These are phyloP conservation scores for Fusarium penzigii DNA, from an alignment of 2,329 filamentous ascomycete species.

Conservation along the genomic window DNA sequence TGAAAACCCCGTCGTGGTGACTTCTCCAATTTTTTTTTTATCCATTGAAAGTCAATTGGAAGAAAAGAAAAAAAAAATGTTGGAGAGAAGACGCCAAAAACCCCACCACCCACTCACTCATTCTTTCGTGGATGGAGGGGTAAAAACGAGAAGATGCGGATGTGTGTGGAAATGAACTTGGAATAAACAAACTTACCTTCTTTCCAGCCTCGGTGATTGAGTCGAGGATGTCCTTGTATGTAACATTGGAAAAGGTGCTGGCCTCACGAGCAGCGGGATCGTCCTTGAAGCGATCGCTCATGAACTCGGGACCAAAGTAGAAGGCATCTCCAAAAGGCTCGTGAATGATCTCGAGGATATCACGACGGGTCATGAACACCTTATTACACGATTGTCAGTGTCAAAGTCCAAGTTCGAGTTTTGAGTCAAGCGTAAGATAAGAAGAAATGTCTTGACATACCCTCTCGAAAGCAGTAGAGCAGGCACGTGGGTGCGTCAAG, in stretches of 20 bases:
- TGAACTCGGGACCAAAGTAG: slow-evolving; percentile 90
- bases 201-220: slow-evolving; percentile 69
- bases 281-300: slow-evolving; percentile 75
- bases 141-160: slow-evolving; percentile 15
- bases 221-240: slow-evolving; percentile 77
- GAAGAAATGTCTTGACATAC: slow-evolving; percentile 50
- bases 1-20: too few species aligned
- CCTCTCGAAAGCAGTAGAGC: slow-evolving; percentile 95
- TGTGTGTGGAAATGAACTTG: too few species aligned
- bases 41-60: too few species aligned
- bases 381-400: slow-evolving; percentile 36
- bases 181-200: slow-evolving; percentile 59
- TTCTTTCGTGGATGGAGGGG: too few species aligned
- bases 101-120: too few species aligned
- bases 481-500: slow-evolving; percentile 90
- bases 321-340: slow-evolving; percentile 97
- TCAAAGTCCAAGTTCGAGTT: neutral
- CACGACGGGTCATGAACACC: slow-evolving; percentile 95
- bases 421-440: neutral
- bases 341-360: slow-evolving; percentile 81
- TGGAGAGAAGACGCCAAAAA: too few species aligned
- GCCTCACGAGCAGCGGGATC: slow-evolving; percentile 58
- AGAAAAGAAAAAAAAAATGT: too few species aligned
- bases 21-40: too few species aligned
- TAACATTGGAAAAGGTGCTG: slow-evolving; percentile 69